phyloP scores from a whole-genome alignment of 805 yeast genomes.

The Pichia membranifaciens region DNA sequence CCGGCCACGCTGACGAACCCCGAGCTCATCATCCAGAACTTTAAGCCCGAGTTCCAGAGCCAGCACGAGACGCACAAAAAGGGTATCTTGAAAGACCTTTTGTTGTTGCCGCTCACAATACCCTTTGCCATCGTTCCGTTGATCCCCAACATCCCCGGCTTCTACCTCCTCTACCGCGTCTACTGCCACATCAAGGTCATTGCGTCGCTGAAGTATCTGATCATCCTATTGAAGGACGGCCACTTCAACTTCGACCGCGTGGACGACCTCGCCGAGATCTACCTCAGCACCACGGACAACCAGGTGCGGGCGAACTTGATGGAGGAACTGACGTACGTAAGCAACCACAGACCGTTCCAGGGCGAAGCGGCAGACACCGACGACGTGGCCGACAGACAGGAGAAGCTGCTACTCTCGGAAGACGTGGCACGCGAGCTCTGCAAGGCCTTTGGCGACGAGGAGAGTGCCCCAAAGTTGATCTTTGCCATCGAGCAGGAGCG shows the following conservation, averaged over 20 bases:
- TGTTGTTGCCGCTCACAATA: constrained; percentile 68
- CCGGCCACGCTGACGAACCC: constrained; percentile 37
- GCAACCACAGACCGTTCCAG: constrained; percentile 21
- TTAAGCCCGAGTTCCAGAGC: constrained; percentile 36
- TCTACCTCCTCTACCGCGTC: constrained; percentile 72
- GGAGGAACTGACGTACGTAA: constrained; percentile 12
- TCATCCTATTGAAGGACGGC: constrained; percentile 39
- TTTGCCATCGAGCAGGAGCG: constrained; percentile 54
- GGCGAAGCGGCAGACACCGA: constrained; percentile 5
- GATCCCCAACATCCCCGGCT: constrained; percentile 90
- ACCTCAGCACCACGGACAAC: constrained; percentile 20
- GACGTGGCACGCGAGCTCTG: constrained; percentile 42
- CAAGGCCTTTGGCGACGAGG: constrained; percentile 39
- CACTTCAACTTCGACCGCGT: constrained; percentile 33
- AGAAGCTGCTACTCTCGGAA: constrained; percentile 39
- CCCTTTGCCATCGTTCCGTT: constrained; percentile 81
- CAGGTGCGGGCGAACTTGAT: constrained; percentile 18
- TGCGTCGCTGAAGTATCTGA: constrained; percentile 65
- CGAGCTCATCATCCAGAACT: constrained; percentile 31
- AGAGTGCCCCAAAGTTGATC: constrained; percentile 37
- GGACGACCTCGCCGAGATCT: constrained; percentile 28
- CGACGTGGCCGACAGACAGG: constrained; percentile 19
- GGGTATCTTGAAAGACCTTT: constrained; percentile 45
- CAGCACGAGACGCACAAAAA: constrained; percentile 51
- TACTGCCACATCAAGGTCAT: constrained; percentile 81